Evolutionary conservation across 331 rosid species (phyloP), one percentile per base, ranked within the genome.

Genomic region (Malus hybrid): DNA sequence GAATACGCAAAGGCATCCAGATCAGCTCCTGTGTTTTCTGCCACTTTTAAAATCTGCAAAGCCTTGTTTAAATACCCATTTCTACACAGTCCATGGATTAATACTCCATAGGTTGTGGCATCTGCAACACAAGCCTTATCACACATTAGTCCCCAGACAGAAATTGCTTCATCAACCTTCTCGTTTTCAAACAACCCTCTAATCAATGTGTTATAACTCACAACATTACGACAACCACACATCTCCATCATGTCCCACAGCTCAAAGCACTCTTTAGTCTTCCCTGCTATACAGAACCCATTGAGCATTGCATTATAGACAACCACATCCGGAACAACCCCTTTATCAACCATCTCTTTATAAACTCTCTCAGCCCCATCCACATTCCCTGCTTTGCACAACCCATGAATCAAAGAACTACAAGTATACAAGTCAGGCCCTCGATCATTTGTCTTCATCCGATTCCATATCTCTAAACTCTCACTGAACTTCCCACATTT

Each of bases 51-150:
- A 76, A 86, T 82, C 83, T 32, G 15, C 76, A 88, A 76, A 83
- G 97, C 99, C 87, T 85, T 89, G 73, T 67, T 85, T 78, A 85
- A 80, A 67, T 80, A 85, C 31, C 91, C 93, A 83, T 87, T 94
- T 76, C 74, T 89, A 77, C 99, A 92, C 71, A 94, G 80, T 50
- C 99, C 99, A 76, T 92, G 83, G 80, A 90, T 74, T 66, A 92
- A 71, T 64, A 89, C 76, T 67, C 97, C 96, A 56, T 84, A 90
- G 15, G 90, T 90, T 22, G 82, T 67, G 57, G 93, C 84, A 78
- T 94, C 91, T 0, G 82, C 86, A 64, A 36, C 39, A 55, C 50
- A 75, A 71, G 80, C 83, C 65, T 76, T 83, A 80, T 83, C 86
- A 70, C 6, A 50, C 83, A 90, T 77, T 73, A 79, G 69, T 77